Base-by-base conservation (phyloP, 306 rosid species). In the Dryas alaskensis region DNA sequence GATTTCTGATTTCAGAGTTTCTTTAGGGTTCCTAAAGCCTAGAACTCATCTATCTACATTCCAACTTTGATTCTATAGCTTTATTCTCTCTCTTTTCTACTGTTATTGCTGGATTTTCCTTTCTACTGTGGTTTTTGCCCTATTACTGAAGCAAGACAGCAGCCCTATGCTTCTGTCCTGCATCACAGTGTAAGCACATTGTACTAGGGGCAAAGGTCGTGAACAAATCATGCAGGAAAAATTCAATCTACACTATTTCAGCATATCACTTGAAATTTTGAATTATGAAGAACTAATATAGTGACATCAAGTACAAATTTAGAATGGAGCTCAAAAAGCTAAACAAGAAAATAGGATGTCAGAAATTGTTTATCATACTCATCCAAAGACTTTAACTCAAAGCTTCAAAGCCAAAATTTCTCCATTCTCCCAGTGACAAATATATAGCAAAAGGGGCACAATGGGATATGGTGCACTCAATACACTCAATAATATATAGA, bases 401-500 rank as follows among this genome's bases (percentile, higher is more conserved):
- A 81, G 74, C 69, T 61, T 49, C 57, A 50, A 51, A 52, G 14
- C 54, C 72, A 77, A 73, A 66, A 22, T 37, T 43, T 66, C 42
- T 76, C 68, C 73, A 65, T 31, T 64, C 69, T 67, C 60, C 54
- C n/a, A 75, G 64, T 44, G 50, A 69, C 70, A 65, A 54, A 70
- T 54, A 48, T 61, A 57, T 43, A 69, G 62, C 70, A 67, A 63
- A 31, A 37, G 46, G 76, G 49, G 43, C 49, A 67, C 76, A 64
- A 48, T 13, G 22, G 62, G 39, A 70, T 78, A 60, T 43, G 73
- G 45, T 60, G 79, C 44, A 65, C 70, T 89, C 77, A 93, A 60
- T 93, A 93, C 44, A 65, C 70, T 89, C 77, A 93, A 60, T 93
- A 93, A 79, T 91, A 93, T 54, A 93, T 89, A 51, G 97, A 93